Evolutionary conservation across 2,329 filamentous ascomycete genomes (phyloP).

Genomic region (Aspergillus niger): DNA sequence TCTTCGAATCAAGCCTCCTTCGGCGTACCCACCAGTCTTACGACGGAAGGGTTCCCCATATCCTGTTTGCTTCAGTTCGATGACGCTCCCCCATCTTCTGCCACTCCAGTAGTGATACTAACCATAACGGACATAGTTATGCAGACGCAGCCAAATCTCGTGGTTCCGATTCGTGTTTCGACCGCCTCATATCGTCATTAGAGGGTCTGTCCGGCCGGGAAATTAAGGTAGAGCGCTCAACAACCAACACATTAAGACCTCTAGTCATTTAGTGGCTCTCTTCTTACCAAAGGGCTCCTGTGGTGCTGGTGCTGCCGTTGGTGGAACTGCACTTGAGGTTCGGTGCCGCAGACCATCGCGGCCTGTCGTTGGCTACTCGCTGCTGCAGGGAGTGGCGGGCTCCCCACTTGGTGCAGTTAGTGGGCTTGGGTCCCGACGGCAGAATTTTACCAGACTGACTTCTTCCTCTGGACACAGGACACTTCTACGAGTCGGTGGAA

Average conservation of each 20-base stretch:
- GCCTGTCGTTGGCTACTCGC: slow-evolving; percentile 13
- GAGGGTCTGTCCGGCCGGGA: slow-evolving; percentile 4
- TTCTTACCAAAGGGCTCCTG: not conserved
- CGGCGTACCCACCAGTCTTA: slow-evolving; percentile 9
- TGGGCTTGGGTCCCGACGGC: slow-evolving; percentile 11
- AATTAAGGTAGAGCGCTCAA: slow-evolving; percentile 1
- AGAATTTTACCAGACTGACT: slow-evolving; percentile 13
- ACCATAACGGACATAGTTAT: not conserved
- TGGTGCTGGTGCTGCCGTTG: slow-evolving; percentile 8
- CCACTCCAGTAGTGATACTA: slow-evolving; percentile 8
- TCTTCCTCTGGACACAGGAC: not conserved
- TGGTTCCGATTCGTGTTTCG: slow-evolving; percentile 5
- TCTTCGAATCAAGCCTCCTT: slow-evolving; percentile 4
- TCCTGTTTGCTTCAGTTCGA: slow-evolving; percentile 6
- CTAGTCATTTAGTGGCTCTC: not conserved
- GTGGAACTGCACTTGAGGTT: not conserved
- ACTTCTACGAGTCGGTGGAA: not conserved
- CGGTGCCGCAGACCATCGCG: slow-evolving; percentile 2
- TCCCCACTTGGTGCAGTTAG: slow-evolving; percentile 14
- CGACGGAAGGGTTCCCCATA: slow-evolving; percentile 13
- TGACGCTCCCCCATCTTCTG: slow-evolving; percentile 4
- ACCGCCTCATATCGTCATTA: slow-evolving; percentile 9
- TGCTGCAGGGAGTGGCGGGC: slow-evolving; percentile 13
- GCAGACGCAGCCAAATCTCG: slow-evolving; percentile 5
- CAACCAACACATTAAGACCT: not conserved